Conservation (phyloP, 2,329 filamentous ascomycete species). For the Samsoniella hepiali region DNA sequence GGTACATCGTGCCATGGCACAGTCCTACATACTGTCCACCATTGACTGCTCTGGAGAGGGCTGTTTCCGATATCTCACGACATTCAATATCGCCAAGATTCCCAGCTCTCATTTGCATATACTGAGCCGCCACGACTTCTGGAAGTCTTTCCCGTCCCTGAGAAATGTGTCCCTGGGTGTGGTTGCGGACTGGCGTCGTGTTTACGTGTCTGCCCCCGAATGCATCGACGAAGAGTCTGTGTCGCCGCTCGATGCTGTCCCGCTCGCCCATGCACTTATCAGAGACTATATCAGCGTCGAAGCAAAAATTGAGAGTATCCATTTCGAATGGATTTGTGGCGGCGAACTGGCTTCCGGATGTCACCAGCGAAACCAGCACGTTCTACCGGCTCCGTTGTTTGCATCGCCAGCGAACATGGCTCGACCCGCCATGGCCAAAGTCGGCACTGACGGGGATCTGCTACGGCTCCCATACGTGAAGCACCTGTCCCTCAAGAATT, state of each 20-base stretch:
- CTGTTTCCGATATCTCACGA: slow-evolving; percentile 53
- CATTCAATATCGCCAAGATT: slow-evolving; percentile 61
- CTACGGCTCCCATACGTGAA: slow-evolving; percentile 55
- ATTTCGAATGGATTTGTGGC: slow-evolving; percentile 64
- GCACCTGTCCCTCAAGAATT: slow-evolving; percentile 63
- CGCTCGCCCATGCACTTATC: slow-evolving; percentile 52
- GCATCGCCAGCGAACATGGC: slow-evolving; percentile 32
- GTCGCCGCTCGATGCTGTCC: slow-evolving; percentile 49
- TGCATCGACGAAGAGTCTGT: slow-evolving; percentile 47
- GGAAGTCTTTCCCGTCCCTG: slow-evolving; percentile 55
- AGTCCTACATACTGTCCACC: slow-evolving; percentile 63
- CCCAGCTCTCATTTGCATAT: slow-evolving; percentile 58
- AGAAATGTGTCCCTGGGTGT: slow-evolving; percentile 55
- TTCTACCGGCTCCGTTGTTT: slow-evolving; percentile 60
- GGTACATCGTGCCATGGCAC: slow-evolving; percentile 65
- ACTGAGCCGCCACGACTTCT: slow-evolving; percentile 57
- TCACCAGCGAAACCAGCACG: slow-evolving; percentile 57
- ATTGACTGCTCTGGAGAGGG: slow-evolving; percentile 51
- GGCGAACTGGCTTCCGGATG: slow-evolving; percentile 64
- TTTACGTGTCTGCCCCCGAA: slow-evolving; percentile 50
- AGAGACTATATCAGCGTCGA: slow-evolving; percentile 45
- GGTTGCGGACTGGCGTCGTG: slow-evolving; percentile 63
- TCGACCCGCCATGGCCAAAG: slow-evolving; percentile 30
- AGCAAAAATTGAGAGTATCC: slow-evolving; percentile 53
- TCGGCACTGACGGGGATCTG: slow-evolving; percentile 31